Evolutionary conservation across 768 basidiomycete genomes (phyloP).

Genomic region (Clavulina sp.): DNA sequence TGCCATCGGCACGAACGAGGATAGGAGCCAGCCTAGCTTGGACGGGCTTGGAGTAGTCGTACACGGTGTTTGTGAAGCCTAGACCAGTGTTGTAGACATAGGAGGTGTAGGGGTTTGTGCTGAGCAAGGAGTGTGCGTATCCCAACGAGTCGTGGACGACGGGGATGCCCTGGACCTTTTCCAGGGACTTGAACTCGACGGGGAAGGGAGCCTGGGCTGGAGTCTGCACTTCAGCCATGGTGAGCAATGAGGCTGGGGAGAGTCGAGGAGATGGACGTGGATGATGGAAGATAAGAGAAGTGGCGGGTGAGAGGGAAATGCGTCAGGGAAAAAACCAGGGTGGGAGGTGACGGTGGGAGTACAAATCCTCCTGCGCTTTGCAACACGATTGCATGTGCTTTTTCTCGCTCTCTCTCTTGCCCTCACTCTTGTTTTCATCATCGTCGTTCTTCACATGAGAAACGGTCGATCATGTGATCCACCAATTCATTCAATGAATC

Average conservation of each 20-base stretch:
- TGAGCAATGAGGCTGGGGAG: background rate
- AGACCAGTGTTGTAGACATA: constrained; percentile 51
- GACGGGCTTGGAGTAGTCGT: constrained; percentile 45
- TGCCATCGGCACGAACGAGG: constrained; percentile 39
- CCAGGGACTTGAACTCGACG: constrained; percentile 42
- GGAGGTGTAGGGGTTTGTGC: constrained; percentile 41
- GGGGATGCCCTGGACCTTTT: constrained; percentile 55
- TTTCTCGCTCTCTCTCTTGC: no score
- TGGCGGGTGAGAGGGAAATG: background rate
- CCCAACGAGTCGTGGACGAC: constrained; percentile 46
- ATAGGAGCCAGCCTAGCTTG: constrained; percentile 48
- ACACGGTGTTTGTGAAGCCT: constrained; percentile 37
- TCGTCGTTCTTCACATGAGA: no score
- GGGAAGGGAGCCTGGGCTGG: constrained; percentile 18
- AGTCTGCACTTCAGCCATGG: constrained; percentile 1
- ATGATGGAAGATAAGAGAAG: background rate
- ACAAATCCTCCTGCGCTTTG: no score
- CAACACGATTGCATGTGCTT: no score
- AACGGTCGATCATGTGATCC: no score
- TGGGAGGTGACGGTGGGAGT: no score
- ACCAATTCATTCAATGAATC: no score
- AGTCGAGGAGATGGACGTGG: background rate
- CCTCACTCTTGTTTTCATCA: no score
- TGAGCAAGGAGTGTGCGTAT: constrained; percentile 41
- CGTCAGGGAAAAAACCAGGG: no score